Base-by-base conservation (phyloP, 306 rosid genomes). In the Vigna hirtella region DNA sequence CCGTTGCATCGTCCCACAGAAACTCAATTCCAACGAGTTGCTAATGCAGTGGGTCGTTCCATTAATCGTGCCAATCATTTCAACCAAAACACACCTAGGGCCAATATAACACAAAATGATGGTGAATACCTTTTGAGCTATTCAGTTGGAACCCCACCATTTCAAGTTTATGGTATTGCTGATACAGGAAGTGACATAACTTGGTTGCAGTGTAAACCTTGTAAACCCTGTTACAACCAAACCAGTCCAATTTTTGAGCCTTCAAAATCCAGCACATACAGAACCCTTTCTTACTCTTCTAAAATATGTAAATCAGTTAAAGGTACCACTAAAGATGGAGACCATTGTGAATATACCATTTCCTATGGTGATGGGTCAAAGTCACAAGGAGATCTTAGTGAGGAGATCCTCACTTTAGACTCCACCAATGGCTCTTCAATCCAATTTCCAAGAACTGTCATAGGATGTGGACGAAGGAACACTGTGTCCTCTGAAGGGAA, bases 161-260 rank as follows among this genome's bases (percentile, higher is more conserved):
- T 83, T 47, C 10, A 61, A 1, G 8, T 83, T 38, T 20, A 66
- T 0, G 97, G 85, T 32, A n/a, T 85, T 10, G 85, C 74, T 1
- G 97, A 91, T 40, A 91, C 94, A 0, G 94, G 92, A 2, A 91
- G 97, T 47, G 86, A 78, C 53, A 64, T 91, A 5, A 56, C 79
- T 6, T 91, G 97, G 97, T 45, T 78, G 0, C 97, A 89, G 16
- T 91, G 97, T 76, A 0, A 45, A 10, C 97, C 92, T 4, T 91
- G 97, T 73, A 0, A 4, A 0, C 0, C 0, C 0, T 91, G 97
- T 50, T 89, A 66, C 88, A 16, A 38, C 9, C 92, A 91, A 61
- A 34, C 22, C 0, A 53, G 47, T 4, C 91, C 90, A 1, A 16
- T 82, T 3, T 91, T 91, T 32, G 51, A 85, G 5, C 90, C 91